Evolutionary conservation across 169 alveolate species (phyloP).

Genomic region (Plasmodium ovale): DNA sequence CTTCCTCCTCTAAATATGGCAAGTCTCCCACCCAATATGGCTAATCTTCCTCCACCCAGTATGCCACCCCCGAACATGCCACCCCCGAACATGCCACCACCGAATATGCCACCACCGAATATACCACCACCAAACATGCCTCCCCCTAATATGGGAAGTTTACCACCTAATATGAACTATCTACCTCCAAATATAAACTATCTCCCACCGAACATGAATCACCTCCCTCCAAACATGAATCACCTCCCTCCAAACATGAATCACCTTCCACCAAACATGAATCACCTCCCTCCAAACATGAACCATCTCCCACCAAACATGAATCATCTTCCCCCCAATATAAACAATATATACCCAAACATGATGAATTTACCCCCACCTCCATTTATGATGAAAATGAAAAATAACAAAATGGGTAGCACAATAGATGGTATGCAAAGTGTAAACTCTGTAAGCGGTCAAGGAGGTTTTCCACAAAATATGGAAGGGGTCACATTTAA

Average conservation of each 20-base stretch:
- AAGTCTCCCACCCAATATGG: constrained; percentile 15
- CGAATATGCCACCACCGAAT: too few species aligned
- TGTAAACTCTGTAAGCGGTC: neutral
- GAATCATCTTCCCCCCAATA: neutral
- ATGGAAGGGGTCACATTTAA: neutral
- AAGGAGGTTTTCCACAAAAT: too few species aligned
- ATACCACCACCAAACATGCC: too few species aligned
- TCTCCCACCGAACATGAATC: too few species aligned
- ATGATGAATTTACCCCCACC: constrained; percentile 68
- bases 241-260: constrained; percentile 20
- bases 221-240: constrained; percentile 51
- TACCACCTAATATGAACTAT: too few species aligned
- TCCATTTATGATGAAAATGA: constrained; percentile 73
- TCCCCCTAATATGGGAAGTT: too few species aligned
- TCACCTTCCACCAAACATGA: constrained; percentile 18
- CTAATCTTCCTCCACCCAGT: constrained; percentile 6
- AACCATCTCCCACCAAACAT: constrained; percentile 12
- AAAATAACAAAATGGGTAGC: constrained; percentile 35
- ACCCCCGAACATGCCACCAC: too few species aligned
- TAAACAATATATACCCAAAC: constrained; percentile 7
- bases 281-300: constrained; percentile 20
- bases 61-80: neutral
- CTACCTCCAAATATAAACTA: too few species aligned
- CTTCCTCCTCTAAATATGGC: neutral
- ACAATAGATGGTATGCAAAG: neutral